Base-by-base conservation (phyloP, 306 rosid genomes). In the Spatholobus suberectus region DNA sequence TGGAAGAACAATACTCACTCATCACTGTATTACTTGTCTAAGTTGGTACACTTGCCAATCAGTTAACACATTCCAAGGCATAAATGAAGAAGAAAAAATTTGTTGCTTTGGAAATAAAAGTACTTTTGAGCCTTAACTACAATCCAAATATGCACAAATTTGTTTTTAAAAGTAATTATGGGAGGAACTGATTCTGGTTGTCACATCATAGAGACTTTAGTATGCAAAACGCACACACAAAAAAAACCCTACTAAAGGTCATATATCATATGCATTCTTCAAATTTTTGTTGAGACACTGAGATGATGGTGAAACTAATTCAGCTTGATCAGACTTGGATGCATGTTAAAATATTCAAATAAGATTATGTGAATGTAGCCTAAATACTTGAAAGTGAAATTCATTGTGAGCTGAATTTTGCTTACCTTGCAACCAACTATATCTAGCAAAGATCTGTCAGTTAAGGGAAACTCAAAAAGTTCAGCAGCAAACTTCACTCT, bases 401-500 rank as follows among this genome's bases (percentile, higher is more conserved):
- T 29, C 51, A 58, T 54, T 11, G 52, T 32, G 72, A 52, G 86
- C 32, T 80, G 51, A 66, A 73, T 34, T 70, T 49, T 75, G 21
- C 81, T 77, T 82, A 88, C 97, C 97, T 92, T 93, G 92, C 92
- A 90, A 65, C 98, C 97, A 72, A 92, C 90, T 11, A 14, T 44
- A 78, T 90, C 92, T 6, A 90, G 87, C 85, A 93, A 86, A 65
- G 92, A 89, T 82, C 91, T 90, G 70, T 88, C 90, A 8, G 85
- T 67, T 18, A 88, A 87, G 58, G 95, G 94, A 76, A 83, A 85
- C 75, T 94, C 95, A 78, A 94, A 94, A 84, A 92, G 82, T 66
- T 91, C 86, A 18, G 97, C 87, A 65, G 83, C 85, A 75, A 92
- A 93, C 83, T 94, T 94, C 77, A 94, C 97, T 83, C 95, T 88